Evolutionary conservation across 2,329 filamentous ascomycete genomes (phyloP).

Genomic region (Fonsecaea multimorphosa): DNA sequence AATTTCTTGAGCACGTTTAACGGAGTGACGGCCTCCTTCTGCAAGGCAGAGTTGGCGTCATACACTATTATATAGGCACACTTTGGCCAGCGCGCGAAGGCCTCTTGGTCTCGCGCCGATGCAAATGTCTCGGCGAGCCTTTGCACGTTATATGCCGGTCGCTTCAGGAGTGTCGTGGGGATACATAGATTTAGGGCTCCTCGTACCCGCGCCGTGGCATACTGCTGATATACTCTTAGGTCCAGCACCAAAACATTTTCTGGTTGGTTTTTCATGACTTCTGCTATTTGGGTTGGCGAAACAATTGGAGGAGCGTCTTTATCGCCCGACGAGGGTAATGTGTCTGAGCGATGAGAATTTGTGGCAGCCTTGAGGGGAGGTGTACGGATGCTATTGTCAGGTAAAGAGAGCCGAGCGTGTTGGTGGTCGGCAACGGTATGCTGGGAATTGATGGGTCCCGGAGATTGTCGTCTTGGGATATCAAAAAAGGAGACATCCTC

Average conservation of each 20-base stretch:
- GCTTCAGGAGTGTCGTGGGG: constrained; percentile 89
- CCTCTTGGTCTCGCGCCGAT: constrained; percentile 69
- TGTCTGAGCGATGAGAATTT: constrained; percentile 53
- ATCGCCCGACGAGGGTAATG: constrained; percentile 59
- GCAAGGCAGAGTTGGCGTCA: constrained; percentile 75
- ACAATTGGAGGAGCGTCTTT: constrained; percentile 58
- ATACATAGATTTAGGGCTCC: constrained; percentile 93
- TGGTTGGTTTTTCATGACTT: constrained; percentile 60
- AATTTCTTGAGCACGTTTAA: constrained; percentile 95
- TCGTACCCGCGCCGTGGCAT: constrained; percentile 72
- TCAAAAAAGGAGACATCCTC: constrained; percentile 46
- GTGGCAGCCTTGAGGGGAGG: constrained; percentile 24
- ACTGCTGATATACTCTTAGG: constrained; percentile 84
- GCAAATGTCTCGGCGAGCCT: constrained; percentile 89
- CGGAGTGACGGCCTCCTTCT: constrained; percentile 79
- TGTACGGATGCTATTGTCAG: constrained; percentile 57
- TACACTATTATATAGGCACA: constrained; percentile 84
- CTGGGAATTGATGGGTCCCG: constrained; percentile 51
- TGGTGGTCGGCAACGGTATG: constrained; percentile 47
- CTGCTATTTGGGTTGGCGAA: constrained; percentile 60
- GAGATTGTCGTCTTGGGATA: constrained; percentile 57
- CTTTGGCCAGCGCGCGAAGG: constrained; percentile 77
- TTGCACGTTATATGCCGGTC: constrained; percentile 85
- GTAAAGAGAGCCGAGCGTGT: constrained; percentile 63
- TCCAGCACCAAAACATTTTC: constrained; percentile 75